Base-by-base conservation (phyloP, 768 basidiomycete species). In the Mycena pura region DNA sequence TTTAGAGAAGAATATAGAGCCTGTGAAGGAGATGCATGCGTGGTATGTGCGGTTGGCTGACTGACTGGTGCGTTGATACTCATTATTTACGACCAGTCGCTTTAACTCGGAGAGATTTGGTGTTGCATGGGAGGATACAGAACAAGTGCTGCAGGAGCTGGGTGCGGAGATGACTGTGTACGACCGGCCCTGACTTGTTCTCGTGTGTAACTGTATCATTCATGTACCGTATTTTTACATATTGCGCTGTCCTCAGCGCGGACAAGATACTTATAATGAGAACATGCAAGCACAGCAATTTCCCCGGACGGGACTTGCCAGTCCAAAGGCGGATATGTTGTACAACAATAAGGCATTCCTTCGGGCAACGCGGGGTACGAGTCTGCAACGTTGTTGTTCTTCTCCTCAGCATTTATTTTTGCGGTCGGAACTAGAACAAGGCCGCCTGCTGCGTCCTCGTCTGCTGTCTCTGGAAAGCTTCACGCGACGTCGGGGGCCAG, bases 21-120 rank as follows among this genome's bases (percentile, higher is more conserved):
- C 58, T 0, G 43, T 32, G 15, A 77, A 76, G 44, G 64, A 68
- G 29, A 53, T 81, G 28, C 78, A 81, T 67, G 74, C 77, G 10
- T 81, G 80, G 78, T 80, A 62, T 28, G 76, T 41, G 43, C 10
- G 9, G 9, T 6, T 43, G 28, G 10, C 6, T n/a, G 21, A 22
- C 10, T 43, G 8, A 24, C 21, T 31, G 17, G 11, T 32, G 2
- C 36, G 17, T 14, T 34, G 44, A 25, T 55, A 13, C 56, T 57
- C 5, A 14, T 41, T 27, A 29, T 54, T 43, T 25, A 38, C 43
- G 3, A 24, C n/a, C 50, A 81, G 78, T 55, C 78, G 77, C 11
- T 77, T 81, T 62, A 80, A 81, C 62, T 77, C 78, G 44, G 80
- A 78, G 28, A 78, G 75, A 61, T 80, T 81, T 69, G 77, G 72